phyloP scores from a whole-genome alignment of 441 rosid genomes.

The Theobroma grandiflorum region DNA sequence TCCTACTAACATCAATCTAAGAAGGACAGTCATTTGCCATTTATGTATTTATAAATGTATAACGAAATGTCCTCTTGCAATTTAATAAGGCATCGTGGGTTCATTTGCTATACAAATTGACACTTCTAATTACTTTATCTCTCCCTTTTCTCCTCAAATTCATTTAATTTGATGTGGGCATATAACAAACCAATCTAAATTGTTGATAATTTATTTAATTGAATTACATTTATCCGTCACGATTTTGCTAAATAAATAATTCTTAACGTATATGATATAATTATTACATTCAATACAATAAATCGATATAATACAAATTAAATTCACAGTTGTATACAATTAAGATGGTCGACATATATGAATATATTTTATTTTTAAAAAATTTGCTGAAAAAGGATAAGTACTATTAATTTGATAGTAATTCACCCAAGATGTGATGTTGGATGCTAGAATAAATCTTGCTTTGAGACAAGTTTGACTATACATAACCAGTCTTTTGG shows the following conservation, averaged over 20 bases:
- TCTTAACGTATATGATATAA: too few relatives aligned
- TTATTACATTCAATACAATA: too few relatives aligned
- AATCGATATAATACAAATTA: too few relatives aligned
- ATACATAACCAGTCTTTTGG: neutral
- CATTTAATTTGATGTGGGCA: neutral
- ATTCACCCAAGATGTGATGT: neutral
- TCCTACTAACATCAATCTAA: neutral
- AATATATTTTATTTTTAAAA: neutral
- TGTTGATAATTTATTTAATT: too few relatives aligned
- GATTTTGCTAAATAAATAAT: too few relatives aligned
- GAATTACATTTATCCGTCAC: too few relatives aligned
- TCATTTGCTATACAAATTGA: neutral
- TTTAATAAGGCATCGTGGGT: neutral
- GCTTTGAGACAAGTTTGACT: conserved; percentile 7
- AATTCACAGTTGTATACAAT: neutral
- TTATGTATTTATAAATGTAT: neutral
- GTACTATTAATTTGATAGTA: neutral
- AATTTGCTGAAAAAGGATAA: neutral
- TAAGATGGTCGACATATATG: neutral
- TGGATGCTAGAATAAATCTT: neutral
- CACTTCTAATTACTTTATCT: neutral
- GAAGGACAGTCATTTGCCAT: neutral
- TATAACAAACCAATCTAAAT: too few relatives aligned
- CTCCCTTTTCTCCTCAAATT: neutral
- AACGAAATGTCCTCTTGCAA: neutral